Conservation (phyloP, 768 basidiomycete genomes). For the Austroboletus eburneus region DNA sequence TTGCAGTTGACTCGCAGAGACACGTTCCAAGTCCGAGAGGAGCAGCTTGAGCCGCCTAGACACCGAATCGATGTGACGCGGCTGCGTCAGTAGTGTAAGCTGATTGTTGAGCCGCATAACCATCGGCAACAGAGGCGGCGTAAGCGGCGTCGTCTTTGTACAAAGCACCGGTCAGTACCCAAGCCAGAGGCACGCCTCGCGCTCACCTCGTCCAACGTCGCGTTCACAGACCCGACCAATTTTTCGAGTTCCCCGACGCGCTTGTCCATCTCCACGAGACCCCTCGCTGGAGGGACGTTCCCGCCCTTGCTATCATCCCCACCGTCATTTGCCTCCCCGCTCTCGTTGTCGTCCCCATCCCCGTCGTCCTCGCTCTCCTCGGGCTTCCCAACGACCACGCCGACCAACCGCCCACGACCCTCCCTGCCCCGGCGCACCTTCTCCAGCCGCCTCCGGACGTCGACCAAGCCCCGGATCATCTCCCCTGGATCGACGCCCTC, state of each 20-base stretch:
- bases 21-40: constrained; percentile 87
- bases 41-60: constrained; percentile 91
- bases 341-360: constrained; percentile 1
- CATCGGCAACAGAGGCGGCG: constrained; percentile 77
- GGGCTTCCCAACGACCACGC: constrained; percentile 42
- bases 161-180: constrained; percentile 5
- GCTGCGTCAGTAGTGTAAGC: constrained; percentile 85
- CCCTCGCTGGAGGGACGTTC: constrained; percentile 40
- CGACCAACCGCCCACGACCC: constrained; percentile 61
- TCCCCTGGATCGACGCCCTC: constrained; percentile 68
- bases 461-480: constrained; percentile 72
- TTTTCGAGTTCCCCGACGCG: constrained; percentile 83
- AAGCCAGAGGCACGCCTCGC: background rate
- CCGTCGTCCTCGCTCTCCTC: constrained; percentile 3
- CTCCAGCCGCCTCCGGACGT: constrained; percentile 64
- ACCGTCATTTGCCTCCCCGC: background rate
- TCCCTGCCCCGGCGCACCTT: constrained; percentile 63
- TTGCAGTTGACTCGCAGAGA: constrained; percentile 40
- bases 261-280: constrained; percentile 71
- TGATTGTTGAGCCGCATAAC: constrained; percentile 82
- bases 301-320: background rate
- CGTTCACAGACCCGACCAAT: constrained; percentile 75
- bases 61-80: constrained; percentile 92
- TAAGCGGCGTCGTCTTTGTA: constrained; percentile 61
- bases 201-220: constrained; percentile 77